Percentiles rank a stretch among this genome's conserved stretches.
These are phyloP conservation scores for Fusarium sororula DNA, from an alignment of 2,329 filamentous ascomycete genomes.

Conservation along the genomic window DNA sequence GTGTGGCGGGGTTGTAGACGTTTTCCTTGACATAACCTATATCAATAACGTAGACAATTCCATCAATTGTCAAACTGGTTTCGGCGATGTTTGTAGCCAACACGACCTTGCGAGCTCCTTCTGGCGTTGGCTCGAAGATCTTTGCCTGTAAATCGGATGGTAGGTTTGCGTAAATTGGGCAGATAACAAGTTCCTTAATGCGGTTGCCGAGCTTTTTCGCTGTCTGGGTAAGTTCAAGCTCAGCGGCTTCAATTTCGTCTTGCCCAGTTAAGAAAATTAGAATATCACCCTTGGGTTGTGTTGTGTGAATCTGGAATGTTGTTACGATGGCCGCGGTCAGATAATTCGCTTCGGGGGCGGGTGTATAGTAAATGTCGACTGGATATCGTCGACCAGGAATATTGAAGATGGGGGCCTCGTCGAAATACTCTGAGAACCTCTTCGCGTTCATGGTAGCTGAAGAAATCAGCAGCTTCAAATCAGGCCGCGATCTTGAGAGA, in stretches of 20 bases:
- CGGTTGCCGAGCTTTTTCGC: constrained; percentile 85
- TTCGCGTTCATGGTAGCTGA: constrained; percentile 95
- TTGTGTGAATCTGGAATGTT: constrained; percentile 93
- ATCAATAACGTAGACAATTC: constrained; percentile 95
- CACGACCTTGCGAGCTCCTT: constrained; percentile 87
- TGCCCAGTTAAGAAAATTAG: constrained; percentile 95
- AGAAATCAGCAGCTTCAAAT: constrained; percentile 90
- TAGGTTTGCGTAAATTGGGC: constrained; percentile 93
- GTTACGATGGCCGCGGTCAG: constrained; percentile 91
- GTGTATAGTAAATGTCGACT: constrained; percentile 91
- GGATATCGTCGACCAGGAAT: constrained; percentile 90
- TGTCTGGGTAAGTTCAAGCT: constrained; percentile 85
- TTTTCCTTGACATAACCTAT: constrained; percentile 96
- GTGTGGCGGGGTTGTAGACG: constrained; percentile 87
- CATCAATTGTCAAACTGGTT: constrained; percentile 93
- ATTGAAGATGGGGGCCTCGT: constrained; percentile 92
- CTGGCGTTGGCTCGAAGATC: constrained; percentile 93
- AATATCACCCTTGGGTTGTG: constrained; percentile 86
- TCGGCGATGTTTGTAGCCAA: constrained; percentile 97
- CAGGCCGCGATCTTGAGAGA: constrained; percentile 81
- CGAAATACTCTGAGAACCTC: constrained; percentile 92
- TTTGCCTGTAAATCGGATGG: constrained; percentile 90
- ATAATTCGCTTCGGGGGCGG: constrained; percentile 93
- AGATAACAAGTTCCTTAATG: constrained; percentile 86
- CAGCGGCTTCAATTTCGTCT: constrained; percentile 92